Evolutionary conservation across 139 green algal species (phyloP).

Genomic region (Spirogloea muscicola): DNA sequence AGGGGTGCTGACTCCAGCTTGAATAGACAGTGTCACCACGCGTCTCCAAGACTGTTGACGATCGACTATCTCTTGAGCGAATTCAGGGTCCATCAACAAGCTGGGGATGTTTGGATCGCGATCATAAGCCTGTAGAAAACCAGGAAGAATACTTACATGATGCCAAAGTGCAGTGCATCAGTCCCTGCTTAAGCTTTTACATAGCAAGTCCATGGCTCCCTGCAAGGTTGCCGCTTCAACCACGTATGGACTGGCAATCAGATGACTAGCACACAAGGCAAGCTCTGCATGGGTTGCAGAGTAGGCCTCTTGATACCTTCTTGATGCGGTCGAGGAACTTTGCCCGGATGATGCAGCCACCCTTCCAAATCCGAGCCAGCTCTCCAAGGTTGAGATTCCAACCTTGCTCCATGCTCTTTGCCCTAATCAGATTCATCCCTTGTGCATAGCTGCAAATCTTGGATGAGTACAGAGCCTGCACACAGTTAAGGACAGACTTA

Average conservation of each 20-base stretch:
- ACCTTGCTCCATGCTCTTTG: slow-evolving; percentile 84
- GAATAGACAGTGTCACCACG: slow-evolving; percentile 67
- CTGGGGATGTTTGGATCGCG: slow-evolving; percentile 73
- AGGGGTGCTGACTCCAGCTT: slow-evolving; percentile 67
- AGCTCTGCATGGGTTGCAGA: too few species aligned
- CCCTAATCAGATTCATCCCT: slow-evolving; percentile 98
- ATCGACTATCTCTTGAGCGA: slow-evolving; percentile 74
- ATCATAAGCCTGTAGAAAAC: slow-evolving; percentile 76
- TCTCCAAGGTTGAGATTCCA: slow-evolving; percentile 88
- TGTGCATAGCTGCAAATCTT: slow-evolving; percentile 94
- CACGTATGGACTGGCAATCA: too few species aligned
- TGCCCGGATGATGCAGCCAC: slow-evolving; percentile 98
- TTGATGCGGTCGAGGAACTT: slow-evolving; percentile 95
- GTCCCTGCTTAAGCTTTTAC: too few species aligned
- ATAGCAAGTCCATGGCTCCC: too few species aligned
- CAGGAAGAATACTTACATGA: too few species aligned
- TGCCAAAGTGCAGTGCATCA: too few species aligned
- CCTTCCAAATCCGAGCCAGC: slow-evolving; percentile 94
- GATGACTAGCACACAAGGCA: too few species aligned
- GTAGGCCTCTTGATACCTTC: too few species aligned
- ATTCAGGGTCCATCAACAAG: slow-evolving; percentile 84
- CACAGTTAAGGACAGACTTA: too few species aligned
- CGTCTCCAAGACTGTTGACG: slow-evolving; percentile 76
- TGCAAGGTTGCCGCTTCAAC: too few species aligned
- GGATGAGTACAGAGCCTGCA: too few species aligned